Conservation (phyloP, 306 rosid genomes). For the Biancaea sappan region DNA sequence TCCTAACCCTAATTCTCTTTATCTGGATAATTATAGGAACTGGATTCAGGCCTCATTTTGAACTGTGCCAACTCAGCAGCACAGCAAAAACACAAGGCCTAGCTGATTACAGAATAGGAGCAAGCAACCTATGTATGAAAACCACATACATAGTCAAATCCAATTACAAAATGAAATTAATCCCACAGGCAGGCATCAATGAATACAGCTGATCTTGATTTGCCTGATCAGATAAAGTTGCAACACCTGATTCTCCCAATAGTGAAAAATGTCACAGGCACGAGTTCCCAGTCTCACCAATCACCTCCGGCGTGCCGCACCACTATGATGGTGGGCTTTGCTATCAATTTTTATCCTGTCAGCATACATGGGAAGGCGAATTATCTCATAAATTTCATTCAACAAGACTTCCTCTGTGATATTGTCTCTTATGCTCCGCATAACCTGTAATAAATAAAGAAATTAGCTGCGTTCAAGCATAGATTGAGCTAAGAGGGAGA, state of each 20-base stretch:
- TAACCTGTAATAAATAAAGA: conserved; percentile 55
- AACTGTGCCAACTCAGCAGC: conserved; percentile 51
- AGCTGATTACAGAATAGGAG: conserved; percentile 55
- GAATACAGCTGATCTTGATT: conserved; percentile 25
- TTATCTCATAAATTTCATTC: conserved; percentile 86
- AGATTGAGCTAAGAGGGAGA: conserved; percentile 1
- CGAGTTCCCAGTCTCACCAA: conserved; percentile 30
- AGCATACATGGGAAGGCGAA: conserved; percentile 95
- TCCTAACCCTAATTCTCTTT: conserved; percentile 76
- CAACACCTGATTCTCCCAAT: conserved; percentile 25
- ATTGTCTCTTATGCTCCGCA: conserved; percentile 94
- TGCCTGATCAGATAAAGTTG: conserved; percentile 27
- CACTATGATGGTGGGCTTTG: conserved; percentile 70
- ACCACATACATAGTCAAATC: conserved; percentile 40
- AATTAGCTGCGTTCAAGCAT: conserved; percentile 19
- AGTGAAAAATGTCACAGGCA: conserved; percentile 18
- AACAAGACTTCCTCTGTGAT: conserved; percentile 82
- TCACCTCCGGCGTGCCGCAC: conserved; percentile 74
- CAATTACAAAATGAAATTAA: conserved; percentile 30
- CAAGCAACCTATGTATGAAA: conserved; percentile 40
- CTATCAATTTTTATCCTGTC: conserved; percentile 85
- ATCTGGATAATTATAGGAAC: conserved; percentile 59
- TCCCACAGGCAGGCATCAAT: conserved; percentile 29
- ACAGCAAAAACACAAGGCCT: conserved; percentile 46
- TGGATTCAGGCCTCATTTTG: conserved; percentile 46